These are phyloP conservation scores for Fomitopsis pinicola DNA, from an alignment of 1,284 basidiomycete genomes.

Conservation along the genomic window DNA sequence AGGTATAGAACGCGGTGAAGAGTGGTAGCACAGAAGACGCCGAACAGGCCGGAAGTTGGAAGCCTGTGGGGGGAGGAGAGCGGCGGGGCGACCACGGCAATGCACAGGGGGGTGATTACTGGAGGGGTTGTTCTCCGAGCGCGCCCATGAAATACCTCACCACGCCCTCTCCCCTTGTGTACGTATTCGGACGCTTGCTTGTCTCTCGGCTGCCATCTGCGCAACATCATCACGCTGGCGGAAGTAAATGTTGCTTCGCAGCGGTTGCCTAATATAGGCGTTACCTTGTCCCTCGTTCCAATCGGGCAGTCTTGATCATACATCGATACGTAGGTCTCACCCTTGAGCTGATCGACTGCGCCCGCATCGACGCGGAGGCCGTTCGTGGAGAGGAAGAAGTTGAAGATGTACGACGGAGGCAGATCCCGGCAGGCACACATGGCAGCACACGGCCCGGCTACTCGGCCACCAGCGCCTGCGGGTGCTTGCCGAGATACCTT, in stretches of 20 bases:
- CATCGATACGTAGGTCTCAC: too few species aligned
- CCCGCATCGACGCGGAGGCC: too few species aligned
- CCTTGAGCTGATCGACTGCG: too few species aligned
- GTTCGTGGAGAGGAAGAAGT: too few species aligned
- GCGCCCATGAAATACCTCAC: not conserved
- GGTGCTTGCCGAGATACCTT: not conserved
- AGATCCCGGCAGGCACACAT: not conserved
- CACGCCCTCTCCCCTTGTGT: slow-evolving; percentile 1
- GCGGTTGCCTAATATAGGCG: not conserved
- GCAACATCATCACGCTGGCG: not conserved
- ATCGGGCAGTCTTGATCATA: not conserved
- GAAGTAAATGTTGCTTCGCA: not conserved
- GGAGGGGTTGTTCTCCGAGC: not conserved
- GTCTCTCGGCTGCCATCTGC: slow-evolving; percentile 2
- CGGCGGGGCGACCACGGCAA: not conserved
- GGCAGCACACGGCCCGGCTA: not conserved
- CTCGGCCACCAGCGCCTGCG: not conserved
- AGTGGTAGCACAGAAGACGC: not conserved
- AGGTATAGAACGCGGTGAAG: slow-evolving; percentile 1
- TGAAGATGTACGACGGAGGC: not conserved
- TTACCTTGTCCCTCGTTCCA: not conserved
- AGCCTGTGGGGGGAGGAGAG: not conserved
- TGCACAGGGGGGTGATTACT: not conserved
- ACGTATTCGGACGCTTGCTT: slow-evolving; percentile 5
- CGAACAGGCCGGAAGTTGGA: not conserved